A percentile compares a stretch with the other conserved stretches of the same genome.
phyloP scores from a whole-genome alignment of 2,329 filamentous ascomycete genomes.

The Madurella mycetomatis region DNA sequence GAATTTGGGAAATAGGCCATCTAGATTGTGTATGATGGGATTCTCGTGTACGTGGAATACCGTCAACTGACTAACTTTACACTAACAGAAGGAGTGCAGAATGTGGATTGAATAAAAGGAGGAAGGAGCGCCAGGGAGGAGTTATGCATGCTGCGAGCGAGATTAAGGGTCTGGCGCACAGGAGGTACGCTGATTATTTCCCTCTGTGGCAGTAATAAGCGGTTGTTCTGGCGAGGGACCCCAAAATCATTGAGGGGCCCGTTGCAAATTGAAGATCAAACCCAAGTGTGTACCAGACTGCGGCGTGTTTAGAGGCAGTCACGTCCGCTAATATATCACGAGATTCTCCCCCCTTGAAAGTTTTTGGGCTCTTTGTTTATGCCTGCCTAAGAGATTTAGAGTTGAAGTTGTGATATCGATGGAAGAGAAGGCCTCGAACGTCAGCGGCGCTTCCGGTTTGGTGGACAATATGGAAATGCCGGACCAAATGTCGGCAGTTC shows the following conservation, averaged over 20 bases:
- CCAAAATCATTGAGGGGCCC: too few relatives aligned
- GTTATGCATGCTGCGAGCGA: too few relatives aligned
- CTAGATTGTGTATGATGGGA: background rate
- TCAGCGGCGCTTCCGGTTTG: background rate
- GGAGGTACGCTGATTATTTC: background rate
- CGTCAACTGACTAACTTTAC: too few relatives aligned
- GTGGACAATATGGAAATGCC: background rate
- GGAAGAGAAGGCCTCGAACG: background rate
- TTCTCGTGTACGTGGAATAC: background rate
- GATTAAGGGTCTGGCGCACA: too few relatives aligned
- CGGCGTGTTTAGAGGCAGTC: background rate
- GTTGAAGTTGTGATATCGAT: too few relatives aligned
- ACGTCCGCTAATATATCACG: background rate
- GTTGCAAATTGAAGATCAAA: background rate
- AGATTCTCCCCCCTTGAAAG: background rate
- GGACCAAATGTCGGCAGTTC: background rate
- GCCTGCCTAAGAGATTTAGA: too few relatives aligned
- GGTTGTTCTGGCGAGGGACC: too few relatives aligned
- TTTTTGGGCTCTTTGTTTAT: too few relatives aligned
- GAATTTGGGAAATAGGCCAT: background rate
- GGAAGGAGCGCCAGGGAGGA: too few relatives aligned
- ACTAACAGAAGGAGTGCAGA: too few relatives aligned
- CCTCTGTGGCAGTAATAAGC: background rate
- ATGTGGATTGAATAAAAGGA: too few relatives aligned
- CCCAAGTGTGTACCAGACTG: constrained; percentile 1